Evolutionary conservation across 1,284 basidiomycete species (phyloP).

Genomic region (Marasmius fiardii): DNA sequence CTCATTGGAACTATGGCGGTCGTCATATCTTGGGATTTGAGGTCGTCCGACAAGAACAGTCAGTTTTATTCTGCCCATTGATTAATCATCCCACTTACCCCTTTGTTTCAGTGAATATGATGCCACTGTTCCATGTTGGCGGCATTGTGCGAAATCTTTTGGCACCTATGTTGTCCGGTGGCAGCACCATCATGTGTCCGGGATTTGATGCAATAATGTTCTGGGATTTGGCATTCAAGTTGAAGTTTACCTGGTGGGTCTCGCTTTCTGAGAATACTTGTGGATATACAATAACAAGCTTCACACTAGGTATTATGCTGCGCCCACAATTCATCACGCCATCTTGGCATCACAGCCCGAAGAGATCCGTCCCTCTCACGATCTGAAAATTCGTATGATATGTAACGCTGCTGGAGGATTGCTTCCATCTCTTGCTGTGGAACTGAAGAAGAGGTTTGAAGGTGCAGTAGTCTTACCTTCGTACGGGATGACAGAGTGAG

Average conservation of each 20-base stretch:
- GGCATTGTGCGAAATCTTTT: slow-evolving; percentile 63
- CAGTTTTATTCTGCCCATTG: slow-evolving; percentile 19
- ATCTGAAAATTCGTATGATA: slow-evolving; percentile 40
- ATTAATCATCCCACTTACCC: background rate
- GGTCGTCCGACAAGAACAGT: slow-evolving; percentile 40
- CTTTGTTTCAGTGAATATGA: slow-evolving; percentile 46
- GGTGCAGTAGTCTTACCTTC: slow-evolving; percentile 40
- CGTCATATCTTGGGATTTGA: slow-evolving; percentile 54
- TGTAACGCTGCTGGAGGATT: slow-evolving; percentile 46
- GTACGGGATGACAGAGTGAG: slow-evolving; percentile 46
- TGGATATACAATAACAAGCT: background rate
- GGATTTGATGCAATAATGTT: slow-evolving; percentile 59
- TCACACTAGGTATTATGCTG: slow-evolving; percentile 42
- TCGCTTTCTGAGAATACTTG: background rate
- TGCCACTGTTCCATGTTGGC: slow-evolving; percentile 70
- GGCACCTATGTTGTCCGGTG: slow-evolving; percentile 55
- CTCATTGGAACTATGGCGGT: slow-evolving; percentile 59
- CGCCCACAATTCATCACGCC: slow-evolving; percentile 44
- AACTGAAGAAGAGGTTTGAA: slow-evolving; percentile 34
- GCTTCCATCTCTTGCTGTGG: slow-evolving; percentile 38
- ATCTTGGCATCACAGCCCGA: slow-evolving; percentile 38
- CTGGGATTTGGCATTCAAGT: slow-evolving; percentile 50
- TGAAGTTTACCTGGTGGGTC: slow-evolving; percentile 50
- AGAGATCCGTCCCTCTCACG: slow-evolving; percentile 25
- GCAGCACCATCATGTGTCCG: slow-evolving; percentile 55